Conservation (phyloP, 352 stramenopile genomes). For the Blastocystis sp. region DNA sequence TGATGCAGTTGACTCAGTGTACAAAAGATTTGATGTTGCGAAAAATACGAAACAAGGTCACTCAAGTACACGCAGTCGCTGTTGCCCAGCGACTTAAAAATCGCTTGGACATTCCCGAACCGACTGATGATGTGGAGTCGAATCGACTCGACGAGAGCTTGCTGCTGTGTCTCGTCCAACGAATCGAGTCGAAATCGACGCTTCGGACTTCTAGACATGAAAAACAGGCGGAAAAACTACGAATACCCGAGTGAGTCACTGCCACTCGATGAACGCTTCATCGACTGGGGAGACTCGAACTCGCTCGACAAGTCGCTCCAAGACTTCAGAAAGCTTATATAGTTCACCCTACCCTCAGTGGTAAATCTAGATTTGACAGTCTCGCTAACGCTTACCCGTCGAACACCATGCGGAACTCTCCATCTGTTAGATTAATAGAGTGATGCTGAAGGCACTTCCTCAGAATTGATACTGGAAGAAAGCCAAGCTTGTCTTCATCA, state of each 20-base stretch:
- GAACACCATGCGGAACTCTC: background rate
- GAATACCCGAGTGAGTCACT: background rate
- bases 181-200: background rate
- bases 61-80: background rate
- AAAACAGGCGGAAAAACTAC: background rate
- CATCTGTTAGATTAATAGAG: background rate
- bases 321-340: slow-evolving; percentile 8
- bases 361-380: background rate
- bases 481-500: slow-evolving; percentile 19
- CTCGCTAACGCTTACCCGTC: background rate
- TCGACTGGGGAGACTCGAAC: background rate
- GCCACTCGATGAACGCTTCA: slow-evolving; percentile 4
- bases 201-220: background rate
- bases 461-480: background rate
- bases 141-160: background rate
- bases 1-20: background rate
- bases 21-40: background rate
- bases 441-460: background rate
- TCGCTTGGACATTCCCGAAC: background rate
- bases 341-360: background rate
- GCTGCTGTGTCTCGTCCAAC: background rate
- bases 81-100: slow-evolving; percentile 1
- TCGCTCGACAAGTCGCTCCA: background rate
- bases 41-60: background rate
- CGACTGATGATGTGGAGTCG: background rate